Evolutionary conservation across 805 yeast species (phyloP), one percentile per base, ranked within the genome.

Genomic region (Candida succiphila): DNA sequence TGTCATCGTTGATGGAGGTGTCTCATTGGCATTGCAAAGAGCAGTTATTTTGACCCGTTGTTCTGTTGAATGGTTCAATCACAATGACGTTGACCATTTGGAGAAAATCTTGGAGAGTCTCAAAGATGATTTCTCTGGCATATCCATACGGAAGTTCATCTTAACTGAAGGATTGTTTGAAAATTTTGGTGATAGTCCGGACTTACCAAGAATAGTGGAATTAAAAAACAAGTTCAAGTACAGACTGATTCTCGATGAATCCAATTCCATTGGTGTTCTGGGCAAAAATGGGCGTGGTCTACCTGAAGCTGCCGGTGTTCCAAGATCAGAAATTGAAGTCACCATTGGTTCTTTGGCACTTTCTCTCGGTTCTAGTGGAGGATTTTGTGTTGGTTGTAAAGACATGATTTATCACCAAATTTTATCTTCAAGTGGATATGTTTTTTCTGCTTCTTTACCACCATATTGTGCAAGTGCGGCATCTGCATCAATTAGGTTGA

Each of bases 391-490:
- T 20, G 98, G 97, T 37, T 79, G 73, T 27, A 57, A 63, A 18
- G 79, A 79, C 35, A 85, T 92, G 86, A 75, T 87, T 23, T 78
- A 78, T 45, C 95, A 89, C 61, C 98, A 92, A 66, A 76, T 95
- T 54, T 80, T 92, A 48, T 81, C 86, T 17, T 84, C 95, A 12
- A 67, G 69, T 43, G 96, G 95, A 3, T 92, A 86, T 53, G 92
- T 92, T 39, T 92, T 85, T 55, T 82, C 94, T 48, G 98, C 98
- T 7, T 73, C 96, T 1, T 71, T 89, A 52, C 97, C 98, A 10
- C 94, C 96, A 17, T 89, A 82, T 57, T 72, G 86, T 28, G 94
- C 95, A 1, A 69, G 63, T 36, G 76, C 78, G 3, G 72, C 71
- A 1, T 69, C 83, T 1, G 40, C 58, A 17, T 51, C 43, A 30